Percentiles rank a stretch among this genome's conserved stretches.
These are phyloP conservation scores for Moesziomyces sp. DNA, from an alignment of 1,284 basidiomycete species.

Conservation along the genomic window DNA sequence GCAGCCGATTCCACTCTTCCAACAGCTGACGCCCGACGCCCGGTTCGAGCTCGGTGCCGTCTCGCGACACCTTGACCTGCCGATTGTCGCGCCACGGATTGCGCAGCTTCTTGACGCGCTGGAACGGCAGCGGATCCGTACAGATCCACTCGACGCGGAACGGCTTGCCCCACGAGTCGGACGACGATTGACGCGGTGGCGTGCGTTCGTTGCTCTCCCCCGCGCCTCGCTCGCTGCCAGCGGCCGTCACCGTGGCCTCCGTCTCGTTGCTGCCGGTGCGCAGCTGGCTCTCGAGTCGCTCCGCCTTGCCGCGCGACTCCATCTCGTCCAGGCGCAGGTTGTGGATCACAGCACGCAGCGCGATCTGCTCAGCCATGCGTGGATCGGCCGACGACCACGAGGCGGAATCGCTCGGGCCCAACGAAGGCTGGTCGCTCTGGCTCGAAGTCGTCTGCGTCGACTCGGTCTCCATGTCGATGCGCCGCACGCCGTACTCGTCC, in stretches of 20 bases:
- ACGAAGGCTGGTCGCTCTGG: constrained; percentile 32
- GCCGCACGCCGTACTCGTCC: constrained; percentile 44
- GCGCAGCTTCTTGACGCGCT: constrained; percentile 79
- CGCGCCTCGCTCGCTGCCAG: constrained; percentile 1
- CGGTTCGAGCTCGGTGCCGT: constrained; percentile 91
- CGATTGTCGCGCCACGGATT: constrained; percentile 93
- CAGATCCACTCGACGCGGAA: constrained; percentile 89
- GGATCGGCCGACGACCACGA: constrained; percentile 55
- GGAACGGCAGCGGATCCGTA: constrained; percentile 80
- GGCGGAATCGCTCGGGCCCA: constrained; percentile 48
- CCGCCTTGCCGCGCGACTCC: constrained; percentile 48
- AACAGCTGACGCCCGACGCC: constrained; percentile 78
- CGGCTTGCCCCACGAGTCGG: constrained; percentile 67
- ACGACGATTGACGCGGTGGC: constrained; percentile 34
- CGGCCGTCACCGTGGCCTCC: constrained; percentile 20
- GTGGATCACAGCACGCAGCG: constrained; percentile 57
- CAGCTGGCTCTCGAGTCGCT: constrained; percentile 50
- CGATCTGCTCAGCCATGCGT: constrained; percentile 69
- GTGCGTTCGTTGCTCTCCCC: constrained; percentile 16
- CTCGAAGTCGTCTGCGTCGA: constrained; percentile 21
- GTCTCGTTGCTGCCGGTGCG: constrained; percentile 42
- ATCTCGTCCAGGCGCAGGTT: constrained; percentile 60
- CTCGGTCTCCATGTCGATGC: constrained; percentile 43
- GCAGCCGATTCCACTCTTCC: constrained; percentile 76
- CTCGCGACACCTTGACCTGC: constrained; percentile 85